Percentiles rank a stretch among this genome's conserved stretches.
Evolutionary conservation across 83 land plant species (phyloP).

Genomic region (Thuja plicata): DNA sequence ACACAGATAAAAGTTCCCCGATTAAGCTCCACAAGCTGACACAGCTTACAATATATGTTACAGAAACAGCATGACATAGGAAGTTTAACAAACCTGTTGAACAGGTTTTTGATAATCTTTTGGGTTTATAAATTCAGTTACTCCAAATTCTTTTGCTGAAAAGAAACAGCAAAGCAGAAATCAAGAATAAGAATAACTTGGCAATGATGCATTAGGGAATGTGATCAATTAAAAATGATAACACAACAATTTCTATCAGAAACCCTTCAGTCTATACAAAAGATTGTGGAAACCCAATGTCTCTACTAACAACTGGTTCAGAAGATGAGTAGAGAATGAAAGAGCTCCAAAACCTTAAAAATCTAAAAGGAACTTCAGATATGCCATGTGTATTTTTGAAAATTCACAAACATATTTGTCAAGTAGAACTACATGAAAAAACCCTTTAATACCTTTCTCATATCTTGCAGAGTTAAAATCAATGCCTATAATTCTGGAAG

Average conservation of each 20-base stretch:
- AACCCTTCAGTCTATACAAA: too few relatives aligned
- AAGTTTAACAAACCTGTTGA: conserved; percentile 26
- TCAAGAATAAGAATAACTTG: background rate
- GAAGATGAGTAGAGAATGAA: background rate
- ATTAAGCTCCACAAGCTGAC: too few relatives aligned
- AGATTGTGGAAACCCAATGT: too few relatives aligned
- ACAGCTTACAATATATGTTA: background rate
- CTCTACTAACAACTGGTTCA: too few relatives aligned
- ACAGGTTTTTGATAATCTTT: conserved; percentile 38
- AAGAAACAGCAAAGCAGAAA: background rate
- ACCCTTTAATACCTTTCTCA: conserved; percentile 16
- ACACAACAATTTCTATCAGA: too few relatives aligned
- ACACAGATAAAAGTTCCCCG: too few relatives aligned
- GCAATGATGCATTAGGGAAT: too few relatives aligned
- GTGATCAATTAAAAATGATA: too few relatives aligned
- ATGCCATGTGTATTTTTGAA: too few relatives aligned
- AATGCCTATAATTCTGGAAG: conserved; percentile 44
- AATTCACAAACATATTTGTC: too few relatives aligned
- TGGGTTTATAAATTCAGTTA: conserved; percentile 50
- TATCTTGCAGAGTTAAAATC: conserved; percentile 29
- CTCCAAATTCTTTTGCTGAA: conserved; percentile 50
- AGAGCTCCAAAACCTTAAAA: background rate
- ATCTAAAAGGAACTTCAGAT: too few relatives aligned
- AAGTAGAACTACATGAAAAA: background rate
- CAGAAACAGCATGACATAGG: background rate